These are phyloP conservation scores for Pseudozyma thailandica DNA, from an alignment of 1,284 basidiomycete species.

Conservation along the genomic window DNA sequence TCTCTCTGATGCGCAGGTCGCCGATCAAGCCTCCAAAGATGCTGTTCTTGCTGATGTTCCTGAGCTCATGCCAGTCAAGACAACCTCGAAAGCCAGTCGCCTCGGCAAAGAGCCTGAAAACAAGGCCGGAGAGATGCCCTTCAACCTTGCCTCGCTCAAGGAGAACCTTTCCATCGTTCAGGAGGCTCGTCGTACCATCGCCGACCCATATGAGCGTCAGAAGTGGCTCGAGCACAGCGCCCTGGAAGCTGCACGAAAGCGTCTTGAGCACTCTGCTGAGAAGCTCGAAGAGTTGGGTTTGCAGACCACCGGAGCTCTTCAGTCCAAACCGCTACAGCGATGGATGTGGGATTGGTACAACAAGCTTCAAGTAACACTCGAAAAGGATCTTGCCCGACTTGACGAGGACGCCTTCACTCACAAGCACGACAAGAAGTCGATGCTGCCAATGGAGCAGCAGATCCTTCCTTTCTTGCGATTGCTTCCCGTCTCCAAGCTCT, in stretches of 20 bases:
- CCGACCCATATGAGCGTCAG: constrained; percentile 64
- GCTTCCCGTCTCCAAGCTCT: constrained; percentile 81
- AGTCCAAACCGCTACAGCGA: constrained; percentile 57
- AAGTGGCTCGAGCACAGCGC: constrained; percentile 66
- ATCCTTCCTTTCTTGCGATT: constrained; percentile 77
- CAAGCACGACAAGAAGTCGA: constrained; percentile 10
- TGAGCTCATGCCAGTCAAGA: constrained; percentile 54
- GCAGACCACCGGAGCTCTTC: constrained; percentile 47
- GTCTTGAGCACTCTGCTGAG: constrained; percentile 54
- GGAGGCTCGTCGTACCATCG: constrained; percentile 48
- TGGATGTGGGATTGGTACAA: constrained; percentile 68
- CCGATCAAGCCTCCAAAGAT: constrained; percentile 4
- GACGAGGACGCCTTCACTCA: constrained; percentile 4
- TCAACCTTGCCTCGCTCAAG: constrained; percentile 59
- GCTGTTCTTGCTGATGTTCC: constrained; percentile 34
- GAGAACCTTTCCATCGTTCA: constrained; percentile 61
- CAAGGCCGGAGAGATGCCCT: constrained; percentile 48
- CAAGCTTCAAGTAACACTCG: constrained; percentile 49
- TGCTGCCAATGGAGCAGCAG: constrained; percentile 47
- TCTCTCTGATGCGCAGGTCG: constrained; percentile 25
- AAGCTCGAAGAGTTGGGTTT: constrained; percentile 60
- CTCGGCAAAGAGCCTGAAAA: constrained; percentile 32
- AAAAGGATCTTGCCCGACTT: constrained; percentile 48
- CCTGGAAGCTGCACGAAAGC: constrained; percentile 61
- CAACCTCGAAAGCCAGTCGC: constrained; percentile 34